Percentiles rank a stretch among this genome's conserved stretches.
These are phyloP conservation scores for Tetraselmis striata DNA, from an alignment of 139 green algal genomes.

Conservation along the genomic window DNA sequence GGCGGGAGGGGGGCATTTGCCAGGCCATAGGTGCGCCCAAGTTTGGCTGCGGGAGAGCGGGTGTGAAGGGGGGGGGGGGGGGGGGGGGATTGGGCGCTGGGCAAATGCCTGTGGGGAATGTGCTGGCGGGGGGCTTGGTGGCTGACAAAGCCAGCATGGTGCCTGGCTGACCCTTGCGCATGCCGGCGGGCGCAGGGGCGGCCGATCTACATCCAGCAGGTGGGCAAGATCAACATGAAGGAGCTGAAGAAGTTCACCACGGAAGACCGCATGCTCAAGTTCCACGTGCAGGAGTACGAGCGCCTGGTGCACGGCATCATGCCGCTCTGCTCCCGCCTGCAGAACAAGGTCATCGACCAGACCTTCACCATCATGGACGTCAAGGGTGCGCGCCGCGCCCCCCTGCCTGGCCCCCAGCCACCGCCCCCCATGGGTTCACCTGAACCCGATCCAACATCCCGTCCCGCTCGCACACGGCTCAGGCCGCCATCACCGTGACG, in stretches of 20 bases:
- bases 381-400: constrained; percentile 53
- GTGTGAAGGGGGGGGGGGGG: background rate
- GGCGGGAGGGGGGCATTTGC: background rate
- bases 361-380: constrained; percentile 89
- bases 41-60: background rate
- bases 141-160: too few relatives aligned
- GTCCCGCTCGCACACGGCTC: too few relatives aligned
- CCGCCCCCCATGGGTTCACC: too few relatives aligned
- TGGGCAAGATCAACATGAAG: constrained; percentile 70
- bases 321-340: constrained; percentile 61
- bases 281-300: constrained; percentile 86
- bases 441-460: too few relatives aligned
- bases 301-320: constrained; percentile 77
- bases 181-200: constrained; percentile 52
- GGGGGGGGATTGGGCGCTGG: background rate
- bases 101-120: background rate
- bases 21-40: background rate
- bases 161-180: background rate
- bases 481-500: too few relatives aligned
- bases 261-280: constrained; percentile 84
- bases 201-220: constrained; percentile 81
- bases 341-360: constrained; percentile 63
- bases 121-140: background rate
- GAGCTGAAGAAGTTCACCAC: constrained; percentile 66
- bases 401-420: too few relatives aligned